Evolutionary conservation across 2,329 filamentous ascomycete species (phyloP).

Genomic region (Trichoderma sp.): DNA sequence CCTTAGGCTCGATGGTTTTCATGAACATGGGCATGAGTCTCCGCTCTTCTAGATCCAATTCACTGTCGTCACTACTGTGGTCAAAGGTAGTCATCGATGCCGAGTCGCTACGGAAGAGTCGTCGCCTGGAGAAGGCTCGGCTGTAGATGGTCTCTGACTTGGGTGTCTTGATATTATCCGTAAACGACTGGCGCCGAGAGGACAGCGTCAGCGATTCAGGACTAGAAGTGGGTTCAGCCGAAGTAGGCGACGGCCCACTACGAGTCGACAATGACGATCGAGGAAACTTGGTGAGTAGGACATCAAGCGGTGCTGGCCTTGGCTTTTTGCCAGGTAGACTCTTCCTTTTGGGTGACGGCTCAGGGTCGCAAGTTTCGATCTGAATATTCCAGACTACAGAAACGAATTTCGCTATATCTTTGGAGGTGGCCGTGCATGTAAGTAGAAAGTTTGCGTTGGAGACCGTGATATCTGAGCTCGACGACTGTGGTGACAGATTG

Average conservation of each 20-base stretch:
- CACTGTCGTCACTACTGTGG: constrained; percentile 40
- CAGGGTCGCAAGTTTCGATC: constrained; percentile 40
- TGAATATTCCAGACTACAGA: constrained; percentile 51
- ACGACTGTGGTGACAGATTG: constrained; percentile 30
- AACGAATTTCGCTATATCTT: constrained; percentile 57
- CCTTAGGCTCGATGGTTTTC: constrained; percentile 39
- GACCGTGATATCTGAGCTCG: constrained; percentile 38
- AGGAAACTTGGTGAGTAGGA: constrained; percentile 36
- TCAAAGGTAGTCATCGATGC: constrained; percentile 41
- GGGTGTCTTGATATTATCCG: constrained; percentile 31
- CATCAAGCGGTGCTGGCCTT: constrained; percentile 33
- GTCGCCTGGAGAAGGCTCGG: constrained; percentile 32
- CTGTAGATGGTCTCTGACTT: constrained; percentile 35
- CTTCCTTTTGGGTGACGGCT: constrained; percentile 37
- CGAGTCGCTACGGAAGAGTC: constrained; percentile 27
- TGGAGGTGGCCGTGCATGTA: constrained; percentile 53
- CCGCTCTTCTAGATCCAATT: constrained; percentile 51
- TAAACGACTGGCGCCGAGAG: constrained; percentile 21
- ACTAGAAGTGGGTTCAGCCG: neutral
- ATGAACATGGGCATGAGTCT: constrained; percentile 55
- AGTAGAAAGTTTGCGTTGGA: constrained; percentile 60
- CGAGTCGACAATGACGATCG: constrained; percentile 26
- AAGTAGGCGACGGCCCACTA: constrained; percentile 27
- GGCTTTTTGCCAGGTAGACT: constrained; percentile 26
- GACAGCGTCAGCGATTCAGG: constrained; percentile 16